These are phyloP conservation scores for Dryadomyces quercus-mongolicae DNA, from an alignment of 2,329 filamentous ascomycete genomes.

Conservation along the genomic window DNA sequence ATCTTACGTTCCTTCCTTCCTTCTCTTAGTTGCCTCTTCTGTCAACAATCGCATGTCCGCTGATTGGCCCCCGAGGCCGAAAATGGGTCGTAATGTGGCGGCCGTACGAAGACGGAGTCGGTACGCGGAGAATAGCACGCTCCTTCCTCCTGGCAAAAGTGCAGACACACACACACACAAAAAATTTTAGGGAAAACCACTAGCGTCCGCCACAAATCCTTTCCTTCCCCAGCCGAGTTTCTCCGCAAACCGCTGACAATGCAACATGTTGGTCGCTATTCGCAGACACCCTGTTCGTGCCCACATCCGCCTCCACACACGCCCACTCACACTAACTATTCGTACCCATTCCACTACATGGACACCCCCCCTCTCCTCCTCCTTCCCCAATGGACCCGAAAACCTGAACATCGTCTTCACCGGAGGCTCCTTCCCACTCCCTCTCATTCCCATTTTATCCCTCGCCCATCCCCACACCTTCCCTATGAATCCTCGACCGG, in stretches of 20 bases:
- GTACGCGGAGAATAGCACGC: no score
- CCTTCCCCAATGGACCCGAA: background rate
- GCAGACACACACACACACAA: background rate
- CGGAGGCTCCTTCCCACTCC: slow-evolving; percentile 3
- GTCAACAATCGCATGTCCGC: no score
- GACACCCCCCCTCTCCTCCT: background rate
- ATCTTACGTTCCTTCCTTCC: no score
- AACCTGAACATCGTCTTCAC: slow-evolving; percentile 2
- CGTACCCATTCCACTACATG: background rate
- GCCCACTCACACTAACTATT: background rate
- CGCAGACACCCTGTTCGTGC: background rate
- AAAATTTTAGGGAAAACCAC: background rate
- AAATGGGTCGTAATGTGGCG: no score
- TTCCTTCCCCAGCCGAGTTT: slow-evolving; percentile 7
- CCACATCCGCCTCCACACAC: slow-evolving; percentile 6
- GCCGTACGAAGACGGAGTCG: no score
- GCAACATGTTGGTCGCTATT: background rate
- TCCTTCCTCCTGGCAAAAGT: background rate
- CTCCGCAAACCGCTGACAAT: slow-evolving; percentile 6
- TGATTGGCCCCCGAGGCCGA: no score
- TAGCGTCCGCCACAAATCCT: slow-evolving; percentile 1
- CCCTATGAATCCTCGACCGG: slow-evolving; percentile 5
- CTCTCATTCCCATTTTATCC: slow-evolving; percentile 7
- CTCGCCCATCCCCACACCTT: slow-evolving; percentile 12
- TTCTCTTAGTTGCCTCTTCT: no score